A percentile compares a stretch with the other conserved stretches of the same genome.
These are phyloP conservation scores for Pseudogymnoascus destructans DNA, from an alignment of 2,329 filamentous ascomycete species.

Conservation along the genomic window DNA sequence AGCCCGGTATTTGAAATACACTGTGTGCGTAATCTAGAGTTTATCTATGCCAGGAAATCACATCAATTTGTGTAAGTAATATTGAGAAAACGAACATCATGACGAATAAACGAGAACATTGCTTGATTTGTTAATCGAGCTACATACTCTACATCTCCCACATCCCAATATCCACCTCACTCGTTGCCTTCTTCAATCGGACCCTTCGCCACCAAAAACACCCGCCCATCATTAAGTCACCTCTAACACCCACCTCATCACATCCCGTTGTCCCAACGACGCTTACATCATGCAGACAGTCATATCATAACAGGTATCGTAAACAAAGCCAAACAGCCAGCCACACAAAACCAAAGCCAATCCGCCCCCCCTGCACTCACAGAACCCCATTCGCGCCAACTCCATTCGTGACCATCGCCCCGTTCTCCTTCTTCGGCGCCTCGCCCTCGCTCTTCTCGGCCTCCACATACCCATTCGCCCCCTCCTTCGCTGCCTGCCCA, in stretches of 20 bases:
- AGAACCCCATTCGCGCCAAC: not conserved
- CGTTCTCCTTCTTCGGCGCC: not conserved
- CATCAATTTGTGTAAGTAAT: not conserved
- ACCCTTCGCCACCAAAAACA: not conserved
- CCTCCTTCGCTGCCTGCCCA: not conserved
- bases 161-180: not conserved
- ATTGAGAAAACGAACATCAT: not conserved
- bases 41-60: not conserved
- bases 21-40: not conserved
- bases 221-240: not conserved
- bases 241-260: not conserved
- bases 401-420: not conserved
- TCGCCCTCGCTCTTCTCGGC: constrained; percentile 1
- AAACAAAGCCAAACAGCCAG: constrained; percentile 6
- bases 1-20: not conserved
- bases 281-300: not conserved
- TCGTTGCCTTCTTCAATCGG: not conserved
- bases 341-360: not conserved
- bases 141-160: not conserved
- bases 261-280: not conserved
- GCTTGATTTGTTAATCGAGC: constrained; percentile 1
- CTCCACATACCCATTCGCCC: not conserved
- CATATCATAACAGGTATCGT: constrained; percentile 8
- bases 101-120: not conserved
- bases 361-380: not conserved